Evolutionary conservation across 345 rosid species (phyloP).

Genomic region (Linum tenue): DNA sequence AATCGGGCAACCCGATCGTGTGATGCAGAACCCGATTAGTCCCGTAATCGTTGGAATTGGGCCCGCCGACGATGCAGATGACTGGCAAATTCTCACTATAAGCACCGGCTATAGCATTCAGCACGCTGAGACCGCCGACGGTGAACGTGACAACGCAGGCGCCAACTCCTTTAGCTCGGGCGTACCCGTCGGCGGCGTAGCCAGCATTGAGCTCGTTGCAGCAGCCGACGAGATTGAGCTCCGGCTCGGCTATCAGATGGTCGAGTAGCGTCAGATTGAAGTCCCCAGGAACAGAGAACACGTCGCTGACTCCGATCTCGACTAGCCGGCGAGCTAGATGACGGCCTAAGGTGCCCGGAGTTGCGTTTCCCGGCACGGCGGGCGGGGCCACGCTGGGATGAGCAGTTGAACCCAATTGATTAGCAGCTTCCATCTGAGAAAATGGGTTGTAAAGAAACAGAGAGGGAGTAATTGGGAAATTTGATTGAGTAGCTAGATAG

Average conservation of each 20-base stretch:
- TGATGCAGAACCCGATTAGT: slow-evolving; percentile 61
- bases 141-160: slow-evolving; percentile 72
- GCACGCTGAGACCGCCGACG: slow-evolving; percentile 64
- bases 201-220: slow-evolving; percentile 78
- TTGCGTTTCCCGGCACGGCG: slow-evolving; percentile 10
- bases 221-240: slow-evolving; percentile 50
- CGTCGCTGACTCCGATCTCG: slow-evolving; percentile 60
- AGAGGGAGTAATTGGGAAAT: neutral
- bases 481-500: neutral
- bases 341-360: slow-evolving; percentile 39
- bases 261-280: slow-evolving; percentile 57
- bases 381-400: slow-evolving; percentile 18
- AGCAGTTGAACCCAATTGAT: slow-evolving; percentile 26
- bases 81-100: slow-evolving; percentile 65
- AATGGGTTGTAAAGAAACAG: neutral
- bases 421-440: slow-evolving; percentile 29
- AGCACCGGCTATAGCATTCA: slow-evolving; percentile 67
- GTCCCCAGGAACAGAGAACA: slow-evolving; percentile 70
- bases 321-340: slow-evolving; percentile 61
- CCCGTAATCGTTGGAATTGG: slow-evolving; percentile 65
- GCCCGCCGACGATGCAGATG: slow-evolving; percentile 60
- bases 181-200: slow-evolving; percentile 72
- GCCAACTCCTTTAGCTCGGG: slow-evolving; percentile 55
- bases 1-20: slow-evolving; percentile 65
- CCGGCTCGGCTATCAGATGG: slow-evolving; percentile 52